Percentiles rank a stretch among this genome's conserved stretches.
Conservation (phyloP, 495 filamentous ascomycete species). For the Lepraria neglecta region DNA sequence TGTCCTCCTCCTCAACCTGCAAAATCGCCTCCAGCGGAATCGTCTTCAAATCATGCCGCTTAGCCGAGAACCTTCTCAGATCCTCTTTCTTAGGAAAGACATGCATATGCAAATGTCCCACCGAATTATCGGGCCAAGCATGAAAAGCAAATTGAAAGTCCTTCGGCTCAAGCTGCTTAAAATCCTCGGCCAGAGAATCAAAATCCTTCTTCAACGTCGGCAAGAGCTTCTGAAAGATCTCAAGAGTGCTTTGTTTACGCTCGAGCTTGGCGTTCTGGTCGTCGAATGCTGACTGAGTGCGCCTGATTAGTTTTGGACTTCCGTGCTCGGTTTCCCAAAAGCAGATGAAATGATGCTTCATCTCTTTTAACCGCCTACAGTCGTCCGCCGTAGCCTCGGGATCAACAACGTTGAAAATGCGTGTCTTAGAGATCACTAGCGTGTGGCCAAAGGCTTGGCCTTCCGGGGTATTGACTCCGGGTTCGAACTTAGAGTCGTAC, state of each 20-base stretch:
- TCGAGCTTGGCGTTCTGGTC: slow-evolving; percentile 20
- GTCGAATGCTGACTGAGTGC: slow-evolving; percentile 17
- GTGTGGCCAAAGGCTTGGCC: slow-evolving; percentile 33
- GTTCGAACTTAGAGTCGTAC: slow-evolving; percentile 23
- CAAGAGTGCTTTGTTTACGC: slow-evolving; percentile 1
- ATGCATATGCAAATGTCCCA: slow-evolving; percentile 35
- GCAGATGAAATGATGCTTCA: slow-evolving; percentile 27
- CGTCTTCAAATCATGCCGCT: slow-evolving; percentile 31
- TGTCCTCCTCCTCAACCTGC: slow-evolving; percentile 21
- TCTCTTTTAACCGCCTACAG: slow-evolving; percentile 28
- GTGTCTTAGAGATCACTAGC: slow-evolving; percentile 30
- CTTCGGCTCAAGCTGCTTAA: slow-evolving; percentile 16
- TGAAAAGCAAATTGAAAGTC: slow-evolving; percentile 35
- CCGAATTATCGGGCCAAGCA: slow-evolving; percentile 28
- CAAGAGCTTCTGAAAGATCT: not conserved
- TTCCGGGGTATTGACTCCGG: slow-evolving; percentile 15
- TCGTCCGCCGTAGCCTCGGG: slow-evolving; percentile 20
- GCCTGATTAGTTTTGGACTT: slow-evolving; percentile 11
- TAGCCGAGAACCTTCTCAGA: slow-evolving; percentile 26
- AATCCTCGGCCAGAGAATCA: slow-evolving; percentile 3
- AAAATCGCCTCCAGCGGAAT: slow-evolving; percentile 24
- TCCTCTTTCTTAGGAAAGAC: slow-evolving; percentile 25
- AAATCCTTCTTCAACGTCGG: slow-evolving; percentile 10
- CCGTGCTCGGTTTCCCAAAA: slow-evolving; percentile 20
- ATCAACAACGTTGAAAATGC: slow-evolving; percentile 33